A percentile compares a stretch with the other conserved stretches of the same genome.
phyloP scores from a whole-genome alignment of 371 early-diverging fungal species.

The Mucor irregularis region DNA sequence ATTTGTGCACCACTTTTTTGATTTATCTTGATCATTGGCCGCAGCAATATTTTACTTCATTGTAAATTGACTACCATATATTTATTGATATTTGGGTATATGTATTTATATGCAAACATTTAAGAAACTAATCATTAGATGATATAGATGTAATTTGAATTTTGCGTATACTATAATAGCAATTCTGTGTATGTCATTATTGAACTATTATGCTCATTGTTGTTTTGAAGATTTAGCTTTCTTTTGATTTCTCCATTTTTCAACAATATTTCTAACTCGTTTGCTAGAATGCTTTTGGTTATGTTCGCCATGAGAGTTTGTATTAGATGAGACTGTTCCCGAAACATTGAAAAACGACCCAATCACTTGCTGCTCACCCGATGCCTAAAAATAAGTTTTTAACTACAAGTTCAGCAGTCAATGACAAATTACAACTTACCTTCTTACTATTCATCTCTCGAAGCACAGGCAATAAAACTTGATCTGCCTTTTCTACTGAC shows the following conservation, averaged over 20 bases:
- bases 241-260: constrained; percentile 25
- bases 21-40: no score
- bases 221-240: background rate
- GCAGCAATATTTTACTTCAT: no score
- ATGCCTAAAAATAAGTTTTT: constrained; percentile 2
- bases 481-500: constrained; percentile 53
- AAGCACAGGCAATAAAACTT: constrained; percentile 78
- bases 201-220: no score
- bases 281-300: constrained; percentile 43
- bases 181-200: no score
- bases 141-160: no score
- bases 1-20: no score
- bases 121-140: no score
- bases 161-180: no score
- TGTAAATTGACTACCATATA: no score
- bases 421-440: constrained; percentile 26
- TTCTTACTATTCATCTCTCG: constrained; percentile 63
- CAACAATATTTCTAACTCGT: constrained; percentile 37
- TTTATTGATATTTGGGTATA: no score
- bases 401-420: background rate
- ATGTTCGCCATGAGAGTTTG: constrained; percentile 9
- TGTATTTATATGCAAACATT: no score
- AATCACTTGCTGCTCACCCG: constrained; percentile 46
- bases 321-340: constrained; percentile 18
- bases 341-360: constrained; percentile 43